These are phyloP conservation scores for Botryotinia globosa DNA, from an alignment of 2,329 filamentous ascomycete species.

Conservation along the genomic window DNA sequence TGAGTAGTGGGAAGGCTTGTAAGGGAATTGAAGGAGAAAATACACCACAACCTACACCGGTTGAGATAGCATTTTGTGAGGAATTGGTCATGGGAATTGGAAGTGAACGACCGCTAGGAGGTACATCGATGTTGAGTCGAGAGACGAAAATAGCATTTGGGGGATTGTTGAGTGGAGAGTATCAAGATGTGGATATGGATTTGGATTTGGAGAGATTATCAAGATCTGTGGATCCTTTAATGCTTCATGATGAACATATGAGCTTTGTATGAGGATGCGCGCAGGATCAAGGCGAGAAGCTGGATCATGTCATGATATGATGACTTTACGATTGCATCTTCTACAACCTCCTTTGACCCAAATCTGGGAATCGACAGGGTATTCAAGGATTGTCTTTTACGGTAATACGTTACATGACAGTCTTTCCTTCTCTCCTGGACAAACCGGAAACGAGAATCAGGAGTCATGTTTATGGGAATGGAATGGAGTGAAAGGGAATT, in stretches of 20 bases:
- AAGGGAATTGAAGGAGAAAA: conserved; percentile 11
- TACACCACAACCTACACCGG: conserved; percentile 10
- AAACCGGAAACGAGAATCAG: background rate
- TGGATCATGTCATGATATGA: background rate
- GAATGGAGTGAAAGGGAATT: background rate
- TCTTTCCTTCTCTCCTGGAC: background rate
- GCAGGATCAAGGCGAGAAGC: background rate
- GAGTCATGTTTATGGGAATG: background rate
- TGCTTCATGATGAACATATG: background rate
- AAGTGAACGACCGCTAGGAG: background rate
- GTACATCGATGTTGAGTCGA: conserved; percentile 12
- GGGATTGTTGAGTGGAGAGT: background rate
- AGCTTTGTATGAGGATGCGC: background rate
- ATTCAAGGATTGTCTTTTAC: background rate
- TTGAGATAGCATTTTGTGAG: conserved; percentile 5
- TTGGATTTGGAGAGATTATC: background rate
- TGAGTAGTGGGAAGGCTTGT: conserved; percentile 15
- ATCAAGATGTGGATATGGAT: background rate
- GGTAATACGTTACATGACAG: background rate
- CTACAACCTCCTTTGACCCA: background rate
- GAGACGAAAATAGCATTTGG: conserved; percentile 13
- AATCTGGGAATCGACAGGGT: background rate
- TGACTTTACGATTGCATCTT: background rate
- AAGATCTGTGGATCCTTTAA: background rate
- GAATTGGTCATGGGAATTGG: background rate